These are phyloP conservation scores for Pseudocercospora cruenta DNA, from an alignment of 2,329 filamentous ascomycete genomes.

Conservation along the genomic window DNA sequence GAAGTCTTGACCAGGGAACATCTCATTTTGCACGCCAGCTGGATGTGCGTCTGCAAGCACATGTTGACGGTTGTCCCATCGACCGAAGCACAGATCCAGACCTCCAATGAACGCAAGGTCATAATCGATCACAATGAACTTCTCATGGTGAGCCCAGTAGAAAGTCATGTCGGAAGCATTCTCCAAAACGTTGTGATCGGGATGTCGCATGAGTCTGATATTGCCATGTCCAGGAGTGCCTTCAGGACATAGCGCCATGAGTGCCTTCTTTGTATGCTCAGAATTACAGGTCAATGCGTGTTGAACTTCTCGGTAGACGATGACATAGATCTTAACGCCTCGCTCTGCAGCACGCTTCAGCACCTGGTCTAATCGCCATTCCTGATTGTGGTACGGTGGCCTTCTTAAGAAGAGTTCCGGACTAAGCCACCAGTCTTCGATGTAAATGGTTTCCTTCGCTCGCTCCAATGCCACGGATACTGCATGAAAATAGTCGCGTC, in stretches of 20 bases:
- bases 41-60: constrained; percentile 85
- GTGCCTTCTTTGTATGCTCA: constrained; percentile 84
- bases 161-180: constrained; percentile 96
- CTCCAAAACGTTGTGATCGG: constrained; percentile 92
- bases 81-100: constrained; percentile 90
- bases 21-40: constrained; percentile 75
- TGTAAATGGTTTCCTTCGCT: constrained; percentile 92
- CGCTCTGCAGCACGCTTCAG: constrained; percentile 87
- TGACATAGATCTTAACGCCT: constrained; percentile 91
- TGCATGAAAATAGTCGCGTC: constrained; percentile 90
- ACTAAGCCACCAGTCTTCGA: constrained; percentile 95
- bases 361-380: constrained; percentile 84
- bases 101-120: constrained; percentile 90
- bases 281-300: constrained; percentile 82
- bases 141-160: constrained; percentile 98
- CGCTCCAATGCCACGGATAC: constrained; percentile 88
- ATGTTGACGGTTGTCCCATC: constrained; percentile 90
- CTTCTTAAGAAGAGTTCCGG: constrained; percentile 84
- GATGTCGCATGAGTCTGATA: constrained; percentile 86
- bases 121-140: constrained; percentile 95
- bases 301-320: constrained; percentile 82
- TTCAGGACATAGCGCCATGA: constrained; percentile 77
- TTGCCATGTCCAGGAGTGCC: constrained; percentile 83
- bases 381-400: constrained; percentile 78
- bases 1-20: constrained; percentile 96